A percentile compares a stretch with the other conserved stretches of the same genome.
phyloP scores from a whole-genome alignment of 1,284 basidiomycete species.

The Spongiforma sp. region DNA sequence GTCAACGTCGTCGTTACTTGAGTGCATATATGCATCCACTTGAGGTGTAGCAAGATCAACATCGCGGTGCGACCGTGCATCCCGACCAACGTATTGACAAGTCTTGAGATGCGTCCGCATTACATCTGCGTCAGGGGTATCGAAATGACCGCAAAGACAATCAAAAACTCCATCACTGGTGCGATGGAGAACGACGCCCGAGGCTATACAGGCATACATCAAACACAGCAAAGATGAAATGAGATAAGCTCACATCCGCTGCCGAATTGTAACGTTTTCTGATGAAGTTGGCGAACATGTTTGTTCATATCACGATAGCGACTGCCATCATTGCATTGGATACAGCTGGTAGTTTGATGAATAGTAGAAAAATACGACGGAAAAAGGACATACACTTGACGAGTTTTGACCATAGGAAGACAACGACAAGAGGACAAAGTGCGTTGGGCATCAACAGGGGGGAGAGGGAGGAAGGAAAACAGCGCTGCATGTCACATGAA shows the following conservation, averaged over 20 bases:
- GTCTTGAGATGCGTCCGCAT: not conserved
- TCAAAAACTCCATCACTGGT: not conserved
- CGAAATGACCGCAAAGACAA: not conserved
- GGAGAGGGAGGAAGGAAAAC: no score
- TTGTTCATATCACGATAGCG: not conserved
- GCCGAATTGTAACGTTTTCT: not conserved
- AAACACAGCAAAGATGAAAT: not conserved
- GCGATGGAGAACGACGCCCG: not conserved
- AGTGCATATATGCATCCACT: not conserved
- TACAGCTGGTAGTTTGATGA: no score
- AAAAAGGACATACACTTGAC: no score
- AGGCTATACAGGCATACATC: not conserved
- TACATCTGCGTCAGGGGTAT: not conserved
- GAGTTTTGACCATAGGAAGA: no score
- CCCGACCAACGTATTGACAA: not conserved
- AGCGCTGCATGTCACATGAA: no score
- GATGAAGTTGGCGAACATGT: slow-evolving; percentile 1
- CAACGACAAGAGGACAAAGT: no score
- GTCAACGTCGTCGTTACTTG: not conserved
- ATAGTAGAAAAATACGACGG: no score
- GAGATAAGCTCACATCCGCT: not conserved
- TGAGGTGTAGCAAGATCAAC: no score
- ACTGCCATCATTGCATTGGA: not conserved
- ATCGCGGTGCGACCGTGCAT: no score
- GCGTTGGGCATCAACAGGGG: no score